Evolutionary conservation across 768 basidiomycete genomes (phyloP).

Genomic region (Tulasnella sp.): DNA sequence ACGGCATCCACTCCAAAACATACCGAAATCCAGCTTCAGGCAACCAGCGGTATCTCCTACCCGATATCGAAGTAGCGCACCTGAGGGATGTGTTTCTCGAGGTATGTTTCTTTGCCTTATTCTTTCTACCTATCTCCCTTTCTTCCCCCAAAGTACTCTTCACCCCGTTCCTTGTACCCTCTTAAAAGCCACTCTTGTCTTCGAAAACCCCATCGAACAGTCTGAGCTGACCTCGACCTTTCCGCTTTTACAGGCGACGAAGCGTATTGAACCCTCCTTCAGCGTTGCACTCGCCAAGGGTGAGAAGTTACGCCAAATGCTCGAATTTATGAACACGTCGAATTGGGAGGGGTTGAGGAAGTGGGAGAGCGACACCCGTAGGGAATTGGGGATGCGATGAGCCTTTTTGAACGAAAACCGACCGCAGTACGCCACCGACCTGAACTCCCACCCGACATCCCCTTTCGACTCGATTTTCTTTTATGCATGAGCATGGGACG

Average conservation of each 20-base stretch:
- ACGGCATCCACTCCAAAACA: slow-evolving; percentile 5
- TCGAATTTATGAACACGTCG: slow-evolving; percentile 14
- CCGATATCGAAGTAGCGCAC: slow-evolving; percentile 4
- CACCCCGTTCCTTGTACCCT: background rate
- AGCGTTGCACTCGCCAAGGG: slow-evolving; percentile 10
- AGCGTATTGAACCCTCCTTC: slow-evolving; percentile 6
- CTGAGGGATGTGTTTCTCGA: slow-evolving; percentile 5
- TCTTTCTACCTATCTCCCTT: background rate
- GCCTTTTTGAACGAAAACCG: background rate
- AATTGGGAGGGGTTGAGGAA: slow-evolving; percentile 9
- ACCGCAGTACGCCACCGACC: background rate
- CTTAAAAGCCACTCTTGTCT: too few species aligned
- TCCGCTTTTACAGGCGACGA: background rate
- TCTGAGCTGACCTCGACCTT: background rate
- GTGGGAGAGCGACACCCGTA: slow-evolving; percentile 8
- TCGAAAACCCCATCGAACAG: background rate
- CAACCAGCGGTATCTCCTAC: background rate
- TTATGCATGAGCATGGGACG: too few species aligned
- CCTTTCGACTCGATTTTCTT: background rate
- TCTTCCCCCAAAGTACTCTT: background rate
- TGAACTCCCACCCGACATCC: background rate
- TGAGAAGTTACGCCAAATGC: slow-evolving; percentile 15
- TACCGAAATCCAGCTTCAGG: background rate
- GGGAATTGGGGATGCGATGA: background rate
- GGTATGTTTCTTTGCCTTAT: background rate